A percentile compares a stretch with the other conserved stretches of the same genome.
Evolutionary conservation across 441 rosid species (phyloP).

Genomic region (Brassica balearica): DNA sequence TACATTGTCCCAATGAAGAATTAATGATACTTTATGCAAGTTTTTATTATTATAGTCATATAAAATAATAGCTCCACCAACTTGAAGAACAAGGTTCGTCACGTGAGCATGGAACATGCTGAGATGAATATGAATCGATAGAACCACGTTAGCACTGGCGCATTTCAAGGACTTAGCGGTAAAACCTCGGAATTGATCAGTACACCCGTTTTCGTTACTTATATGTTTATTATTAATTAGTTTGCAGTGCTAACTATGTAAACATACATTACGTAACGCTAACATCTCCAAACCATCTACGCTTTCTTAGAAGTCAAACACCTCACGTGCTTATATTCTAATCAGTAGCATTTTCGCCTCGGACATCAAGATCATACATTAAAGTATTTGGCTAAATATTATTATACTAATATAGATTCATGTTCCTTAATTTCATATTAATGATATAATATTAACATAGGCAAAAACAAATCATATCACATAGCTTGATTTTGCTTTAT

Average conservation of each 20-base stretch:
- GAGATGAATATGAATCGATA: neutral
- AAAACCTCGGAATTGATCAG: neutral
- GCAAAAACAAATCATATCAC: neutral
- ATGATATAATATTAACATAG: neutral
- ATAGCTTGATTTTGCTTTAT: neutral
- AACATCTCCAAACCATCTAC: neutral
- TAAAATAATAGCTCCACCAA: neutral
- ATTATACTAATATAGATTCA: neutral
- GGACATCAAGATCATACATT: neutral
- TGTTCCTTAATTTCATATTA: neutral
- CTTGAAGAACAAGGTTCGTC: neutral
- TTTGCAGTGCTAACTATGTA: neutral
- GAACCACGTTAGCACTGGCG: neutral
- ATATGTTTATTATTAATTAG: neutral
- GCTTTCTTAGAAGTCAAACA: neutral
- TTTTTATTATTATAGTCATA: neutral
- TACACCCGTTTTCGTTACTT: neutral
- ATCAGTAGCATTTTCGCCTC: neutral
- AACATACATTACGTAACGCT: neutral
- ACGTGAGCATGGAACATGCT: neutral
- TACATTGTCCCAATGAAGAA: neutral
- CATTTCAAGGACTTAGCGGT: neutral
- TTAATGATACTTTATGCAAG: neutral
- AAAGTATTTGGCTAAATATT: neutral
- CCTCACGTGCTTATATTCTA: neutral